Base-by-base conservation (phyloP, 139 green algal genomes). In the Haematococcus sp. region DNA sequence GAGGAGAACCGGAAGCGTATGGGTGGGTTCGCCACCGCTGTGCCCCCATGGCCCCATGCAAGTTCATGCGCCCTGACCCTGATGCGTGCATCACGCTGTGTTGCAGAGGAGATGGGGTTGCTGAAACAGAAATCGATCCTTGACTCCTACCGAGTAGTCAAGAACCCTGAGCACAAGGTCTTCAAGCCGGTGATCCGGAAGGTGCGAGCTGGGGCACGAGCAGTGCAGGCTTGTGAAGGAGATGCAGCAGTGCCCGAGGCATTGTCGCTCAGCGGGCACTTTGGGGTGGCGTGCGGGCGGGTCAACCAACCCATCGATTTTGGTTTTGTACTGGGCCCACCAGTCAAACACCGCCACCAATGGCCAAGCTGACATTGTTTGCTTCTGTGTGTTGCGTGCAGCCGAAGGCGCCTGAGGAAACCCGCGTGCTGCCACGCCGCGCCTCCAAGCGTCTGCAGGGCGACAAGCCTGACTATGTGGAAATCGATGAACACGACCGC, bases 31-130 rank as follows among this genome's bases (percentile, higher is more conserved):
- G n/a, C n/a, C n/a, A n/a, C n/a, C n/a, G n/a, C n/a, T n/a, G n/a
- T n/a, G n/a, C n/a, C n/a, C n/a, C n/a, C n/a, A n/a, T n/a, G n/a
- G n/a, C n/a, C n/a, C n/a, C n/a, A n/a, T n/a, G n/a, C n/a, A n/a
- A n/a, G n/a, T n/a, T n/a, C n/a, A n/a, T n/a, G n/a, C n/a, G n/a
- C n/a, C n/a, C n/a, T n/a, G n/a, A n/a, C n/a, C n/a, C n/a, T n/a
- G n/a, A n/a, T n/a, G n/a, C n/a, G n/a, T n/a, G n/a, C n/a, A n/a
- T n/a, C n/a, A n/a, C n/a, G n/a, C n/a, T 32, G 28, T n/a, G 28
- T 31, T 68, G 68, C 72, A 87, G 81, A 73, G 63, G 78, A 82
- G 46, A 70, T 84, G 64, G 84, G 84, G 11, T 25, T 84, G 25
- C 23, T 81, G 27, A 32, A 73, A 22, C 79, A 84, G 51, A 73